Evolutionary conservation across 1,139 yeast genomes (phyloP).

Genomic region (Yamadazyma triangularis): DNA sequence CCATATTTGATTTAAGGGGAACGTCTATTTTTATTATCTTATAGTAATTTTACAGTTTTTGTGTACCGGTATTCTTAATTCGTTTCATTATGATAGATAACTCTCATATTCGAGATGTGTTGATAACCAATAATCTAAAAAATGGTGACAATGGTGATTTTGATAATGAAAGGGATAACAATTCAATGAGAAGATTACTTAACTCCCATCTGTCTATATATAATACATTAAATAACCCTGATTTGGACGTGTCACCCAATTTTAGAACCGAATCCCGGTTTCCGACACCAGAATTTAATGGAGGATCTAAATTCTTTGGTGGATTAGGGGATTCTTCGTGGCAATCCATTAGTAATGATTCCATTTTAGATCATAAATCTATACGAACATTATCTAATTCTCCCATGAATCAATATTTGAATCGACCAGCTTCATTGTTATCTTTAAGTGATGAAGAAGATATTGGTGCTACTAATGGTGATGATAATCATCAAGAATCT

Average conservation of each 20-base stretch:
- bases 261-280: too few relatives aligned
- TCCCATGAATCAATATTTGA: slow-evolving; percentile 7
- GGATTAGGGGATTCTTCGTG: slow-evolving; percentile 12
- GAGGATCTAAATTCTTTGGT: too few relatives aligned
- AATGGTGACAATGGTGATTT: too few relatives aligned
- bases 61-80: too few relatives aligned
- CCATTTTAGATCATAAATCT: slow-evolving; percentile 1
- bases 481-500: slow-evolving; percentile 12
- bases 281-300: too few relatives aligned
- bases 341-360: slow-evolving; percentile 20
- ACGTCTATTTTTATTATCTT: too few relatives aligned
- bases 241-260: slow-evolving; percentile 31
- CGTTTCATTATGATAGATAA: too few relatives aligned
- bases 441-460: slow-evolving; percentile 19
- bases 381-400: slow-evolving; percentile 13
- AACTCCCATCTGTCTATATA: slow-evolving; percentile 37
- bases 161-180: background rate
- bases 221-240: slow-evolving; percentile 39
- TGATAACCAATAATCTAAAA: too few relatives aligned
- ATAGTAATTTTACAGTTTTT: too few relatives aligned
- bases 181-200: slow-evolving; percentile 17
- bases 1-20: too few relatives aligned
- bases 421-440: slow-evolving; percentile 19
- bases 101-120: too few relatives aligned
- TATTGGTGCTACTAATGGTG: too few relatives aligned